Base-by-base conservation (phyloP, 176 grass and related monocot genomes). In the Oryza glaberrima region DNA sequence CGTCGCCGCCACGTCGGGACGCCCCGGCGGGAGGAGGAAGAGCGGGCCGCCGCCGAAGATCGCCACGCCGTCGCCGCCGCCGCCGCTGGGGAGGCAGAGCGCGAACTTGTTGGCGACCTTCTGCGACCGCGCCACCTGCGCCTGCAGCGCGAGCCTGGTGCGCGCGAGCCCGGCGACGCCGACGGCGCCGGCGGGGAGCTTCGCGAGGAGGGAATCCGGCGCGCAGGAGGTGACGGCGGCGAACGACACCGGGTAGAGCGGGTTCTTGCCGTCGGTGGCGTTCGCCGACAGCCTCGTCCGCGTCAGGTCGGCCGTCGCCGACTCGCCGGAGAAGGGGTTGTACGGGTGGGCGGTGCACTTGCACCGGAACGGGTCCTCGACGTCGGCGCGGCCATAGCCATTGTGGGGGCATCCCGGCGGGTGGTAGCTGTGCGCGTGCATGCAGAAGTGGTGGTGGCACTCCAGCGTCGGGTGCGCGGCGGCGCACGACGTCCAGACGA, bases 211-310 rank as follows among this genome's bases (percentile, higher is more conserved):
- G 6, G 83, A 68, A 0, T 19, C 26, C 7, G 92, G 86, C 30
- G 90, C 74, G 79, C 95, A 97, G 20, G 85, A 60, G 40, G 88
- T 43, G 15, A 88, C 84, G 17, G 85, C 75, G 41, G 65, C 1
- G 67, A 87, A 85, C 6, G 38, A 19, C 0, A 92, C 61, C 9
- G 60, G 14, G 22, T 30, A 7, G 1, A 82, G 85, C 0, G 92
- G 92, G 70, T 93, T 92, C 32, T 22, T 80, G 12, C 95, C 95
- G 20, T 97, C 56, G 51, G 92, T 97, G 73, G 90, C 63, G 61
- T 91, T 88, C 15, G 89, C 56, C 1, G 84, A 77, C 46, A 97
- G 76, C 13, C 7, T 1, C 3, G 23, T 61, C 1, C 48, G 20
- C 0, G 90, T 88, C 14, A 92, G 20, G 72, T 94, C 88, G 6